Evolutionary conservation across 164 flowering plant species (phyloP), one percentile per base, ranked within the genome.

Genomic region (Kalanchoe fedtschenkoi): DNA sequence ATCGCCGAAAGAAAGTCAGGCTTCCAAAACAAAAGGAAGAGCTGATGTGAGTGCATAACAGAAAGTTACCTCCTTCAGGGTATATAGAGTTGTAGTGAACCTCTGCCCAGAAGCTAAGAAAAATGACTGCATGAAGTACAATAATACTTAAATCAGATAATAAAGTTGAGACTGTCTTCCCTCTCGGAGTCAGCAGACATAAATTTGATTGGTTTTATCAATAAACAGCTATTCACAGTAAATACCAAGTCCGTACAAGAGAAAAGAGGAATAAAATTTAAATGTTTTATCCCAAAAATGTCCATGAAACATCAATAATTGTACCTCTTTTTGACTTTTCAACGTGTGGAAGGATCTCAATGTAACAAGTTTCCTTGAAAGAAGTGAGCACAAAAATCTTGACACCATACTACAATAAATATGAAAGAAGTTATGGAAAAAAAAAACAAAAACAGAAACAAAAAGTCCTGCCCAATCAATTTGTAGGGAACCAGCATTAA

Each of bases 21-120:
- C 2, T 60, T 37, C 2, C 8, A 35, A 19, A 4, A 26, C 19
- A 19, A 14, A 62, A 41, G 29, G 15, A 33, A 8, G 24, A 17
- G 15, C 32, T 39, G 34, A 29, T 44, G 22, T 4, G 26, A 3
- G 6, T 32, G n/a, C 28, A 10, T 26, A 58, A 58, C 11, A 32
- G 24, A 2, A 5, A 5, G 28, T 63, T 77, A 82, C 87, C 87
- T 78, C 78, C 84, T 68, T 64, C 65, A 5, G 83, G 87, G 70
- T 82, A 80, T 4, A 82, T 80, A 17, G 86, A 82, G 66, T 82
- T 82, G 66, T 82, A 82, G 55, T 82, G 86, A 63, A 82, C 86
- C 71, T 82, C 87, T 3, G 87, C 84, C 87, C 87, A 82, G 60
- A 82, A 82, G 77, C 87, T 82, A 71, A 82, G 66, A 68, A 66